These are phyloP conservation scores for Colletotrichum viniferum DNA, from an alignment of 2,329 filamentous ascomycete species.

Conservation along the genomic window DNA sequence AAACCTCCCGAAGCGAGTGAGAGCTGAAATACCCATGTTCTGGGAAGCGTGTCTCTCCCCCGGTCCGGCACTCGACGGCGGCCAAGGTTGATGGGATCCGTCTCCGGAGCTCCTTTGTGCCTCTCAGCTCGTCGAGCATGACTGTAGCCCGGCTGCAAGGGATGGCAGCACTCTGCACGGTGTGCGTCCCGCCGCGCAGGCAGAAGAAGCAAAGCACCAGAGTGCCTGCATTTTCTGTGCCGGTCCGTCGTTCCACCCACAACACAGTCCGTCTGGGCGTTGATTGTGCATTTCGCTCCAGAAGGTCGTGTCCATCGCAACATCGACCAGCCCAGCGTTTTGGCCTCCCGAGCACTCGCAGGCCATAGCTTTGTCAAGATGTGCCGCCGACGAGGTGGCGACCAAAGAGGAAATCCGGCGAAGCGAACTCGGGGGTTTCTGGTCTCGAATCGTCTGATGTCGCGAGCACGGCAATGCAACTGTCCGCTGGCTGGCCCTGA, in stretches of 20 bases:
- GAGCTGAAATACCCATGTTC: not conserved
- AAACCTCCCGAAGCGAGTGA: not conserved
- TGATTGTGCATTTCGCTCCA: not conserved
- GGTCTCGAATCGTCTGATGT: conserved; percentile 4
- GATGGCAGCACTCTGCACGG: not conserved
- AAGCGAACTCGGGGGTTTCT: not conserved
- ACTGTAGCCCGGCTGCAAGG: not conserved
- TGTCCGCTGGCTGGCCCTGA: not conserved
- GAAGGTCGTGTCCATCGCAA: not conserved
- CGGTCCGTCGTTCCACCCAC: not conserved
- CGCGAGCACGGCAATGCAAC: not conserved
- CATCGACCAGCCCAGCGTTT: not conserved
- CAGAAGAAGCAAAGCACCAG: not conserved
- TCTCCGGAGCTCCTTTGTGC: conserved; percentile 7
- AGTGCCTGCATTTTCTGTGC: not conserved
- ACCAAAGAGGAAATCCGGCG: not conserved
- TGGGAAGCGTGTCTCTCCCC: not conserved
- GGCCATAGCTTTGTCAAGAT: not conserved
- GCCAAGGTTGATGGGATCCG: not conserved
- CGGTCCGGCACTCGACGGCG: not conserved
- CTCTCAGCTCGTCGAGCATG: not conserved
- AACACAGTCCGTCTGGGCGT: not conserved
- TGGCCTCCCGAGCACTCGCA: not conserved
- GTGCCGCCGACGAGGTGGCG: not conserved
- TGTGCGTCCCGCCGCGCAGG: not conserved